Conservation (phyloP, 441 rosid genomes). For the Gossypium davidsonii region DNA sequence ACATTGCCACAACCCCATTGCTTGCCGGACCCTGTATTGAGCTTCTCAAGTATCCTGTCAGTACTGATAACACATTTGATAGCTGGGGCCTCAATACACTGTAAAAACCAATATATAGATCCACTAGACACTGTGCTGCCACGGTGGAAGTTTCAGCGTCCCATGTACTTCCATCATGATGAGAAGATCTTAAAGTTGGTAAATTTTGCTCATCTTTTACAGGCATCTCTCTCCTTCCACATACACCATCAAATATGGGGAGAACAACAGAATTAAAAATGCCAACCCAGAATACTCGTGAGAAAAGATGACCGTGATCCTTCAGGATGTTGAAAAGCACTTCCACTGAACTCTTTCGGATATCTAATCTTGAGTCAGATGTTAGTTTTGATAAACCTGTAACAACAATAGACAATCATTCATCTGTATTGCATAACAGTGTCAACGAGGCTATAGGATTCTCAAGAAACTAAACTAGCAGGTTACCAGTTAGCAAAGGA, state of each 20-base stretch:
- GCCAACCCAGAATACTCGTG: slow-evolving; percentile 57
- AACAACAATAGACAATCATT: slow-evolving; percentile 14
- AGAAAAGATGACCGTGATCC: slow-evolving; percentile 93
- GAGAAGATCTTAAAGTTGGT: slow-evolving; percentile 37
- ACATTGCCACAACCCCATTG: slow-evolving; percentile 67
- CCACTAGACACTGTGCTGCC: slow-evolving; percentile 73
- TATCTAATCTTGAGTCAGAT: slow-evolving; percentile 73
- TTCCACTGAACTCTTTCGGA: slow-evolving; percentile 86
- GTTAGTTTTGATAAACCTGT: slow-evolving; percentile 86
- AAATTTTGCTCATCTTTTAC: slow-evolving; percentile 39
- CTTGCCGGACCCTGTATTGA: slow-evolving; percentile 82
- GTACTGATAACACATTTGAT: slow-evolving; percentile 47
- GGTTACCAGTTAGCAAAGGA: slow-evolving; percentile 88
- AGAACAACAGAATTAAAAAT: slow-evolving; percentile 56
- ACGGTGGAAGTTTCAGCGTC: slow-evolving; percentile 74
- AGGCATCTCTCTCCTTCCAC: slow-evolving; percentile 38
- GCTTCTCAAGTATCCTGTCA: slow-evolving; percentile 71
- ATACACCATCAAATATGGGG: slow-evolving; percentile 53
- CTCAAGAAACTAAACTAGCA: slow-evolving; percentile 4
- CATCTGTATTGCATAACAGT: background rate
- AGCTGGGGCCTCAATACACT: slow-evolving; percentile 58
- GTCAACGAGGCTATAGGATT: background rate
- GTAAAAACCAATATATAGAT: slow-evolving; percentile 59
- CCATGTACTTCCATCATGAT: slow-evolving; percentile 51
- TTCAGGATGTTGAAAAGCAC: slow-evolving; percentile 87